These are phyloP conservation scores for Candida tetrigidarum DNA, from an alignment of 1,139 yeast genomes.

Conservation along the genomic window DNA sequence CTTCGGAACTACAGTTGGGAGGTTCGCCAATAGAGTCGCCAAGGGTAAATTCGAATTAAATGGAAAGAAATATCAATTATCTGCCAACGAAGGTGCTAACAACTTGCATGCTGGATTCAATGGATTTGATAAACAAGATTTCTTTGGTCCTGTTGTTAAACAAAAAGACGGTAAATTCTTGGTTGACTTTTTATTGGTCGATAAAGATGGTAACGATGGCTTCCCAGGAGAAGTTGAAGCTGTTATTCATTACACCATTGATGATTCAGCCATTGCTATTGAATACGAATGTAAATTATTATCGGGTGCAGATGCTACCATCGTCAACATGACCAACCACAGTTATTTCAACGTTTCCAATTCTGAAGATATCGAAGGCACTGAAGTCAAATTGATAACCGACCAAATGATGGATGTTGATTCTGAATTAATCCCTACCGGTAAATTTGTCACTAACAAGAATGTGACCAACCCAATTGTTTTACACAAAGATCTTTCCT, in stretches of 20 bases:
- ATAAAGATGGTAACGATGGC: constrained; percentile 53
- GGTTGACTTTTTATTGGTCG: constrained; percentile 45
- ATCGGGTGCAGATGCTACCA: constrained; percentile 43
- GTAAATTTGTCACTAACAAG: constrained; percentile 32
- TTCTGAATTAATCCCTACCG: constrained; percentile 51
- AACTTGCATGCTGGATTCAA: constrained; percentile 56
- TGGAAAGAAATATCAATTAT: constrained; percentile 44
- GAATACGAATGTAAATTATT: constrained; percentile 53
- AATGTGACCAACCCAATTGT: constrained; percentile 29
- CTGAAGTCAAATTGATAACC: constrained; percentile 32
- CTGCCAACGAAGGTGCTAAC: constrained; percentile 44
- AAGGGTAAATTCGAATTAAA: constrained; percentile 47
- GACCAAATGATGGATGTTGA: constrained; percentile 43
- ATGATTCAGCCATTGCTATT: constrained; percentile 34
- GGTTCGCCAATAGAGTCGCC: constrained; percentile 64
- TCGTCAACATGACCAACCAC: constrained; percentile 67
- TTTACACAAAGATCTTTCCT: constrained; percentile 26
- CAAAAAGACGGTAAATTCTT: constrained; percentile 33
- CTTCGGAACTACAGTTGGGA: constrained; percentile 67
- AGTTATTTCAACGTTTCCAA: constrained; percentile 55
- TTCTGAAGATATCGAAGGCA: constrained; percentile 37
- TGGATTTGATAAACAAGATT: constrained; percentile 55
- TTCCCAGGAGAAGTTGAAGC: constrained; percentile 58
- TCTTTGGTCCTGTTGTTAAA: constrained; percentile 55
- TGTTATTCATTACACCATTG: constrained; percentile 45